Conservation (phyloP, 768 basidiomycete genomes). For the Leccinellum rugosiceps region DNA sequence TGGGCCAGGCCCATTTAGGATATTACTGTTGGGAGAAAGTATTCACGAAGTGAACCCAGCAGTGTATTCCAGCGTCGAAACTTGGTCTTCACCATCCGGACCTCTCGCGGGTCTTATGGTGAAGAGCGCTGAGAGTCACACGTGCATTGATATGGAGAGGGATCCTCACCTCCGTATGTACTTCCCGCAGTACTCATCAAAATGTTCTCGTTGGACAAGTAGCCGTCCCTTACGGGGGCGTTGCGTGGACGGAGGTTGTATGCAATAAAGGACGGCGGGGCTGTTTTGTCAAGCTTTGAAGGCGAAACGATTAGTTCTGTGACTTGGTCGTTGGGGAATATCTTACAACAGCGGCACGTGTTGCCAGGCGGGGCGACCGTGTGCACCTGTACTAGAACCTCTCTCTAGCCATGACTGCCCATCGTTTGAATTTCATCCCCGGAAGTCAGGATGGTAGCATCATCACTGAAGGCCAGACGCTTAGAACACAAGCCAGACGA, state of each 20-base stretch:
- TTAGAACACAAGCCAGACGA: not conserved
- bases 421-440: constrained; percentile 38
- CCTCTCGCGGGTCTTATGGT: constrained; percentile 18
- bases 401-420: constrained; percentile 9
- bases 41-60: constrained; percentile 3
- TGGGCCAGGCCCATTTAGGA: not conserved
- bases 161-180: constrained; percentile 4
- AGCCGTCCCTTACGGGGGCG: not conserved
- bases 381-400: constrained; percentile 10
- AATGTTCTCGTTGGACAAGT: not conserved
- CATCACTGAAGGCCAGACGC: not conserved
- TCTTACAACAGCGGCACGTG: constrained; percentile 6
- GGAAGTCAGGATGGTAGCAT: constrained; percentile 42
- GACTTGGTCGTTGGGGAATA: too few species aligned
- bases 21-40: not conserved
- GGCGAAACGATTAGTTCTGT: not conserved
- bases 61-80: constrained; percentile 6
- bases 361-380: constrained; percentile 3
- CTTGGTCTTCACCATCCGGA: constrained; percentile 19
- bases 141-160: too few species aligned
- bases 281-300: constrained; percentile 2
- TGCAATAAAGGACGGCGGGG: constrained; percentile 3
- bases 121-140: constrained; percentile 16
- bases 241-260: constrained; percentile 1
- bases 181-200: constrained; percentile 7